Evolutionary conservation across 2,329 filamentous ascomycete genomes (phyloP).

Genomic region (Neospermospora avenae): DNA sequence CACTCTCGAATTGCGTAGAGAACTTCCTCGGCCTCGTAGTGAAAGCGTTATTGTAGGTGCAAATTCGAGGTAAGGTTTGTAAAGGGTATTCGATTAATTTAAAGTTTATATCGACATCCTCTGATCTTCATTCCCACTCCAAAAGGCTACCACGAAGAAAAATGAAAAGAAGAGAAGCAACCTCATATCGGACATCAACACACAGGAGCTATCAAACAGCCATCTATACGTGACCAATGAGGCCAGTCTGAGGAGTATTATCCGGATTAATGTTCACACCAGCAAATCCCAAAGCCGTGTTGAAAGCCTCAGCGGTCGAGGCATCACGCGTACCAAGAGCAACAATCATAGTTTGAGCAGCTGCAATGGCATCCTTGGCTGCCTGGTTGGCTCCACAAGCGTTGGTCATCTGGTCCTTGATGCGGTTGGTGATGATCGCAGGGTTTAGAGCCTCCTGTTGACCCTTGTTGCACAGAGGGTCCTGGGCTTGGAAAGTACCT

Average conservation of each 20-base stretch:
- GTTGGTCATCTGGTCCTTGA: conserved; percentile 66
- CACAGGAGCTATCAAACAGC: too few relatives aligned
- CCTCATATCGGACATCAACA: not conserved
- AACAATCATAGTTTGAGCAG: conserved; percentile 51
- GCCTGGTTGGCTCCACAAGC: conserved; percentile 61
- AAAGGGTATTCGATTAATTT: too few relatives aligned
- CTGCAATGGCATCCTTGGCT: conserved; percentile 50
- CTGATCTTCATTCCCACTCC: not conserved
- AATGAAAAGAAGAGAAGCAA: not conserved
- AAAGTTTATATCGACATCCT: not conserved
- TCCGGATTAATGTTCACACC: conserved; percentile 33
- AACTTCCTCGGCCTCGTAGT: too few relatives aligned
- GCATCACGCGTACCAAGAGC: conserved; percentile 48
- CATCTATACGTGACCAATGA: conserved; percentile 31
- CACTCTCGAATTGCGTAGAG: too few relatives aligned
- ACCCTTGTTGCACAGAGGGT: conserved; percentile 56
- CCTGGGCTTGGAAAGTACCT: conserved; percentile 66
- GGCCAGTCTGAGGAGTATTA: conserved; percentile 30
- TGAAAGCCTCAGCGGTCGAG: conserved; percentile 46
- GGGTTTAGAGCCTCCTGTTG: conserved; percentile 69
- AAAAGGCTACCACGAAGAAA: not conserved
- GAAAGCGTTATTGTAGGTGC: too few relatives aligned
- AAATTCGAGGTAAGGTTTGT: too few relatives aligned
- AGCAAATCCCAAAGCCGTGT: conserved; percentile 38
- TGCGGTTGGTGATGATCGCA: conserved; percentile 70